These are phyloP conservation scores for Trypanosoma lewisi DNA, from an alignment of 208 protist species.

Conservation along the genomic window DNA sequence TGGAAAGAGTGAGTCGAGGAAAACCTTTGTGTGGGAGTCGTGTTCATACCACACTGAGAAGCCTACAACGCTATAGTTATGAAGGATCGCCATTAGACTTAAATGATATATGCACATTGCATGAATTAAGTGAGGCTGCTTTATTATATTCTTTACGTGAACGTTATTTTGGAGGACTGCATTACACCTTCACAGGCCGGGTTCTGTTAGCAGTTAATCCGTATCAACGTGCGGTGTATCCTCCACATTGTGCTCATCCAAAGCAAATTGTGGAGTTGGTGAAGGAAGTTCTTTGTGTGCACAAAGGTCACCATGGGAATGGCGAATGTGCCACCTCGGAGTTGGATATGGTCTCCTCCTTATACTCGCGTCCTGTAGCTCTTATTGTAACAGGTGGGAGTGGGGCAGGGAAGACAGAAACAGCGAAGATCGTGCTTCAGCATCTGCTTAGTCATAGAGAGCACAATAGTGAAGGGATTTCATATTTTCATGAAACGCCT, in stretches of 20 bases:
- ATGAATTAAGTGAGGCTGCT: constrained; percentile 17
- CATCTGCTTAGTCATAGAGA: constrained; percentile 2
- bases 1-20: not conserved
- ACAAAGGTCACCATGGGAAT: not conserved
- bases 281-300: not conserved
- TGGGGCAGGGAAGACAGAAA: constrained; percentile 79
- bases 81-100: constrained; percentile 17
- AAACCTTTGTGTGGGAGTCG: not conserved
- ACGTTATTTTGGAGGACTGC: constrained; percentile 18
- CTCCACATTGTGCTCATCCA: constrained; percentile 22
- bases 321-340: not conserved
- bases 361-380: not conserved
- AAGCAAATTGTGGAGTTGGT: constrained; percentile 1
- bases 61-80: constrained; percentile 17
- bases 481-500: not conserved
- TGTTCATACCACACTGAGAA: not conserved
- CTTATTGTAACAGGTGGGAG: constrained; percentile 54
- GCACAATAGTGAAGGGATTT: not conserved
- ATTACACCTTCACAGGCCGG: constrained; percentile 22
- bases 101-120: constrained; percentile 15
- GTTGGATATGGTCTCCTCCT: not conserved
- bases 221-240: constrained; percentile 15
- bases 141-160: constrained; percentile 18
- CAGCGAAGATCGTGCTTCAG: constrained; percentile 19
- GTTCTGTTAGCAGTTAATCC: constrained; percentile 26